These are phyloP conservation scores for Suhomyces faveliae DNA, from an alignment of 805 yeast genomes.

Conservation along the genomic window DNA sequence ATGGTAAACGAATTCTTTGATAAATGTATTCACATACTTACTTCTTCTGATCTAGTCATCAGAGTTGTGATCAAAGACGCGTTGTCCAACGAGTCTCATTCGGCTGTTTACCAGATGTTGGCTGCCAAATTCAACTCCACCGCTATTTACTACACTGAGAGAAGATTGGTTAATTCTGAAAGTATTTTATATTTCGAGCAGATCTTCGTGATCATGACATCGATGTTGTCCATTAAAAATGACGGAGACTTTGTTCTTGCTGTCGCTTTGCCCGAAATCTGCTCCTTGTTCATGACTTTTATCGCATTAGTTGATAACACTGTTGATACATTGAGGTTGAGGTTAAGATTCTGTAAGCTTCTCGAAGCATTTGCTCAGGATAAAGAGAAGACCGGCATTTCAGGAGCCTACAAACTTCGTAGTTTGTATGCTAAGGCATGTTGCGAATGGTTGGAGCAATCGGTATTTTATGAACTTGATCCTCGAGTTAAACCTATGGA, in stretches of 20 bases:
- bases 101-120: constrained; percentile 50
- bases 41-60: constrained; percentile 49
- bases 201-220: constrained; percentile 44
- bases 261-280: constrained; percentile 29
- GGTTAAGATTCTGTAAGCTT: constrained; percentile 44
- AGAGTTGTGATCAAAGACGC: constrained; percentile 75
- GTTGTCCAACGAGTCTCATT: constrained; percentile 62
- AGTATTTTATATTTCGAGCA: constrained; percentile 47
- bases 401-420: constrained; percentile 48
- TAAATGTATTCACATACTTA: constrained; percentile 49
- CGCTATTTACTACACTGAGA: constrained; percentile 34
- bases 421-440: constrained; percentile 46
- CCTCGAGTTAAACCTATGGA: background rate
- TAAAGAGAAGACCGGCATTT: constrained; percentile 31
- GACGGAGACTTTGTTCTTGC: constrained; percentile 37
- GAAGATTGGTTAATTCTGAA: constrained; percentile 24
- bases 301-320: constrained; percentile 28
- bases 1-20: constrained; percentile 49
- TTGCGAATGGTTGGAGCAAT: constrained; percentile 54
- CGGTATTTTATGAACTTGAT: constrained; percentile 40
- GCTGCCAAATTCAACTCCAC: constrained; percentile 43
- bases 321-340: constrained; percentile 34
- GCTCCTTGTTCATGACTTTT: constrained; percentile 27
- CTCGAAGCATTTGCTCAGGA: constrained; percentile 34
- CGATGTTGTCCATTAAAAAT: constrained; percentile 32